These are phyloP conservation scores for Novymonas esmeraldas DNA, from an alignment of 208 protist genomes.

Conservation along the genomic window DNA sequence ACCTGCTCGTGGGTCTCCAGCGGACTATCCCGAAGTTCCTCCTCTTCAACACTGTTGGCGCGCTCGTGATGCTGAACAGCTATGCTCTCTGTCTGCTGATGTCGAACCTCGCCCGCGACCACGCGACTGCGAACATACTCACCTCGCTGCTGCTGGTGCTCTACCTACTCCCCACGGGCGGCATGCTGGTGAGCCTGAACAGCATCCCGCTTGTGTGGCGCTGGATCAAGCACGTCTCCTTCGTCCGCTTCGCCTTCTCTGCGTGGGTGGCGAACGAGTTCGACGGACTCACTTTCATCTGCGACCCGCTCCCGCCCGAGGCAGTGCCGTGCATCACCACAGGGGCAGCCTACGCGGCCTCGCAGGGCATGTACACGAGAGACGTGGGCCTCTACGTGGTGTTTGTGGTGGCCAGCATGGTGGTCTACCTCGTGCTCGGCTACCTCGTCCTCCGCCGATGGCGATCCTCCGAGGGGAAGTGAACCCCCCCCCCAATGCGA, in stretches of 20 bases:
- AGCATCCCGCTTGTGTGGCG: slow-evolving; percentile 61
- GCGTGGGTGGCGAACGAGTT: slow-evolving; percentile 79
- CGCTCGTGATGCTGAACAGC: slow-evolving; percentile 62
- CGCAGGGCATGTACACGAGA: slow-evolving; percentile 39
- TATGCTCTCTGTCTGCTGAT: slow-evolving; percentile 69
- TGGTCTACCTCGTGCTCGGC: slow-evolving; percentile 51
- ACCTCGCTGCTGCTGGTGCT: slow-evolving; percentile 68
- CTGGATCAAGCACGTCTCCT: slow-evolving; percentile 82
- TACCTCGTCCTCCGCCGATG: slow-evolving; percentile 49
- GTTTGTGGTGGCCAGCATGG: slow-evolving; percentile 31
- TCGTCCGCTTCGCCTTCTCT: slow-evolving; percentile 66
- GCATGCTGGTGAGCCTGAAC: slow-evolving; percentile 63
- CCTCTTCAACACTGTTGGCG: slow-evolving; percentile 43
- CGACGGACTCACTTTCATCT: slow-evolving; percentile 50
- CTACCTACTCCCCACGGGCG: slow-evolving; percentile 64
- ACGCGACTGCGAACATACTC: slow-evolving; percentile 54
- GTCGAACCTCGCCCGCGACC: slow-evolving; percentile 63
- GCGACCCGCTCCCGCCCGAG: slow-evolving; percentile 13
- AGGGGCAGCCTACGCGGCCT: slow-evolving; percentile 47
- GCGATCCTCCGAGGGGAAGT: slow-evolving; percentile 32
- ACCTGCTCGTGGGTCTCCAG: slow-evolving; percentile 66
- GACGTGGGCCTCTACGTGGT: slow-evolving; percentile 32
- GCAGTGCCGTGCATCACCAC: slow-evolving; percentile 38
- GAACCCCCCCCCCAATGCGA: background rate
- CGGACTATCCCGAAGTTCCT: slow-evolving; percentile 40